Base-by-base conservation (phyloP, 1,284 basidiomycete species). In the Stygiomarasmius scandens region DNA sequence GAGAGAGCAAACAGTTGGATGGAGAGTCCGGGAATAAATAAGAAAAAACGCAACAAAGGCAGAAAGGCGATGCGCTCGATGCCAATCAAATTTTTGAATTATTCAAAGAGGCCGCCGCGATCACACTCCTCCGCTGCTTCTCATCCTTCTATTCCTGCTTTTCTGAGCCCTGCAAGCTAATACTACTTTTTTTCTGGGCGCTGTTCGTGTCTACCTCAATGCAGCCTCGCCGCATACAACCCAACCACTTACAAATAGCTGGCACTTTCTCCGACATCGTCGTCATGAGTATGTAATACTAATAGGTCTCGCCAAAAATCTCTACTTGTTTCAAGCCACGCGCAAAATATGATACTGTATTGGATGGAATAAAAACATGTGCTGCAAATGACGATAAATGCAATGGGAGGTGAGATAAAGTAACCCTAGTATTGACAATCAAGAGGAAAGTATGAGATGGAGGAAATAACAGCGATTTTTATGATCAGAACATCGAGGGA, bases 321-420 rank as follows among this genome's bases (percentile, higher is more conserved):
- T 12, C 11, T 19, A 41, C 14, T 8, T 41, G 8, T 41, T 41
- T n/a, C 6, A 41, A 19, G 27, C 48, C 25, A 49, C 48, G 32
- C 25, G 25, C 19, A 49, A 47, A 27, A 25, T 24, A 47, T 47
- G 20, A 41, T 47, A 56, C 32, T 56, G 41, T 63, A 77, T 71
- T 72, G 69, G 69, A 54, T 74, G 69, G 69, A 76, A 78, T 76
- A 80, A 81, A 79, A 75, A 81, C 74, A 79, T 80, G 70, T 75
- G 76, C 64, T 69, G 70, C 69, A 71, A 72, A 77, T 73, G 75
- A 77, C 74, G 69, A 75, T 71, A 69, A 32, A 79, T 80, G 74
- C 73, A 70, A 73, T 73, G 74, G 67, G 32, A 67, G 62, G 61
- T 69, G 75, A 74, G 74, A 78, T 77, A 74, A 74, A 67, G 68